These are phyloP conservation scores for Daedaleopsis nitida DNA, from an alignment of 768 basidiomycete species.

Conservation along the genomic window DNA sequence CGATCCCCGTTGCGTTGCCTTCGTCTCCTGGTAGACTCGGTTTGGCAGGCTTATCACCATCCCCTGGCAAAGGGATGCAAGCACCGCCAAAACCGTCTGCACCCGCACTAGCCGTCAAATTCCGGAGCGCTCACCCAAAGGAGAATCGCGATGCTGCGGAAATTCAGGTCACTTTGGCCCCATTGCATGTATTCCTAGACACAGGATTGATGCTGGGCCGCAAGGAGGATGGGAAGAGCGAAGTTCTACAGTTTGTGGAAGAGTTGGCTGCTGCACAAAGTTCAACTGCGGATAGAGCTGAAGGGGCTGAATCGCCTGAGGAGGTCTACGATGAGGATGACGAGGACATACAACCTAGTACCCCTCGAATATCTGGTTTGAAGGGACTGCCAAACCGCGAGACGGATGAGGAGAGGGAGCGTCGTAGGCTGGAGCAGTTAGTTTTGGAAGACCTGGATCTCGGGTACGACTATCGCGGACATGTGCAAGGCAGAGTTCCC, in stretches of 20 bases:
- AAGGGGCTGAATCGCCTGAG: background rate
- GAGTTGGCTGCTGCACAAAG: constrained; percentile 33
- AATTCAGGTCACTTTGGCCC: constrained; percentile 49
- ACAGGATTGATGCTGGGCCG: constrained; percentile 46
- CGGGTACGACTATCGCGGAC: constrained; percentile 45
- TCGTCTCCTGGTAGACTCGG: constrained; percentile 20
- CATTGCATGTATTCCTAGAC: constrained; percentile 81
- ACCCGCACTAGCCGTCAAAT: constrained; percentile 14
- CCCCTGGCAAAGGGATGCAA: constrained; percentile 4
- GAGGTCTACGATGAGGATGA: constrained; percentile 27
- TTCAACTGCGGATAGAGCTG: background rate
- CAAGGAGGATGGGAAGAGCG: constrained; percentile 28
- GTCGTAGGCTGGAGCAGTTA: constrained; percentile 49
- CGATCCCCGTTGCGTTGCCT: constrained; percentile 7
- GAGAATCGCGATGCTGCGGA: constrained; percentile 17
- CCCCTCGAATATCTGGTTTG: constrained; percentile 29
- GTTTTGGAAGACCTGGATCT: constrained; percentile 64
- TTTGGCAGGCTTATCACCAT: constrained; percentile 4
- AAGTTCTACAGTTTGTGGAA: constrained; percentile 51
- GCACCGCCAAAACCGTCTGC: background rate
- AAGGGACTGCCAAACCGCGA: constrained; percentile 11
- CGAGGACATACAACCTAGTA: constrained; percentile 43
- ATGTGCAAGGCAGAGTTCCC: background rate
- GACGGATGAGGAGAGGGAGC: constrained; percentile 33
- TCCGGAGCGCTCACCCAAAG: constrained; percentile 2